Conservation (phyloP, 2,329 filamentous ascomycete species). For the Colletotrichum viniferum region DNA sequence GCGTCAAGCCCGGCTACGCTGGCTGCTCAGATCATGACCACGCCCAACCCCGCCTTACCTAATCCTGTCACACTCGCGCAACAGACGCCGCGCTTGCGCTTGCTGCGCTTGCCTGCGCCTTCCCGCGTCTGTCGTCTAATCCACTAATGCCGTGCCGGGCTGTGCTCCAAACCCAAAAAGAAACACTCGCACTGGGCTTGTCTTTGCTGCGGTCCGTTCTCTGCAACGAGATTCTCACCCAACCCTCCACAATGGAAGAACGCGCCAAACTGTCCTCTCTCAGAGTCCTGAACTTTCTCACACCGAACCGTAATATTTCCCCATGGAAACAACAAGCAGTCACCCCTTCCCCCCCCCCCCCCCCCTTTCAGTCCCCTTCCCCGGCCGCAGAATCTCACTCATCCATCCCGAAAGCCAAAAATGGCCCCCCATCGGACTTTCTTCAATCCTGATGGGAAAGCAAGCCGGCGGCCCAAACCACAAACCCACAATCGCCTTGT, state of each 20-base stretch:
- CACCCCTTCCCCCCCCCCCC: not conserved
- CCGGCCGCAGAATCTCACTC: not conserved
- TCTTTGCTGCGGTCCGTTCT: not conserved
- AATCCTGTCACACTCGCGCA: not conserved
- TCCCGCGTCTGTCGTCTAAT: constrained; percentile 6
- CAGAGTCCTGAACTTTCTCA: not conserved
- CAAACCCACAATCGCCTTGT: not conserved
- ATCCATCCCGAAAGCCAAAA: not conserved
- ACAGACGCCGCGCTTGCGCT: not conserved
- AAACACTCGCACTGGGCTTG: not conserved
- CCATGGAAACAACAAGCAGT: not conserved
- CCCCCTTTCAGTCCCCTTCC: not conserved
- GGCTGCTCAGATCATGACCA: not conserved
- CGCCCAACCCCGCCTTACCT: not conserved
- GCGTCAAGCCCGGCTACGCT: not conserved
- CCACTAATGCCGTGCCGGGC: not conserved
- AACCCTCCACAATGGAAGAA: not conserved
- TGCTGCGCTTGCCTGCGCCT: not conserved
- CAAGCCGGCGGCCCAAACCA: not conserved
- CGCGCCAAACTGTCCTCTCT: not conserved
- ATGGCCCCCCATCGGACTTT: not conserved
- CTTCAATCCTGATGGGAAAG: not conserved
- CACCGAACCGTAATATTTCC: not conserved
- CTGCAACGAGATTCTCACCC: not conserved
- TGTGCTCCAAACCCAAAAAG: not conserved